Evolutionary conservation across 1,139 yeast genomes (phyloP).

Genomic region (Kurtzmaniella quercitrusa): DNA sequence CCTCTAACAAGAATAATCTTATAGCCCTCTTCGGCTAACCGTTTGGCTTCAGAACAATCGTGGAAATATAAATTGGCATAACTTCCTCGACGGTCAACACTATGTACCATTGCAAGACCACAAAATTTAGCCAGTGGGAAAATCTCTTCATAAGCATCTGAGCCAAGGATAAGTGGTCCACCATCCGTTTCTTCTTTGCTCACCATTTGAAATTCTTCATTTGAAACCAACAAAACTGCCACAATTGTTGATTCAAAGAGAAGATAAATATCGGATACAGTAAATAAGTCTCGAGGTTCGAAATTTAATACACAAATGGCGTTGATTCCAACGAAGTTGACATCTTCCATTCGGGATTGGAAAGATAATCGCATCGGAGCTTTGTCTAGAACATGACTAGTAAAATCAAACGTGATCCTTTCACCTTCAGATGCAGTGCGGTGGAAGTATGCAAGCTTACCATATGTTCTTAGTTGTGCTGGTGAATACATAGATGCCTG

Average conservation of each 20-base stretch:
- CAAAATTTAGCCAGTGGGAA: constrained; percentile 13
- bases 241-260: constrained; percentile 55
- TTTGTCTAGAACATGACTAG: constrained; percentile 37
- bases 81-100: constrained; percentile 43
- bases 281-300: constrained; percentile 20
- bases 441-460: constrained; percentile 54
- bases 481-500: constrained; percentile 41
- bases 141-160: constrained; percentile 1
- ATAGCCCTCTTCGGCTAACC: constrained; percentile 17
- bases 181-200: background rate
- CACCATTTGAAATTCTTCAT: constrained; percentile 7
- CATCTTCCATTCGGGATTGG: constrained; percentile 13
- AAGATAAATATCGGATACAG: constrained; percentile 32
- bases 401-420: constrained; percentile 38
- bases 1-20: constrained; percentile 58
- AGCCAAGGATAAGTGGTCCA: constrained; percentile 1
- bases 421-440: constrained; percentile 11
- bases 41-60: constrained; percentile 7
- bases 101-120: constrained; percentile 57
- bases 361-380: constrained; percentile 53
- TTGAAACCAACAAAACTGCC: constrained; percentile 37
- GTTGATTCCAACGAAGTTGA: constrained; percentile 31
- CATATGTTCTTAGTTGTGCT: constrained; percentile 49
- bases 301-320: constrained; percentile 36
- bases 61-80: constrained; percentile 62